These are phyloP conservation scores for Carpinus viminea DNA, from an alignment of 306 rosid species.

Conservation along the genomic window DNA sequence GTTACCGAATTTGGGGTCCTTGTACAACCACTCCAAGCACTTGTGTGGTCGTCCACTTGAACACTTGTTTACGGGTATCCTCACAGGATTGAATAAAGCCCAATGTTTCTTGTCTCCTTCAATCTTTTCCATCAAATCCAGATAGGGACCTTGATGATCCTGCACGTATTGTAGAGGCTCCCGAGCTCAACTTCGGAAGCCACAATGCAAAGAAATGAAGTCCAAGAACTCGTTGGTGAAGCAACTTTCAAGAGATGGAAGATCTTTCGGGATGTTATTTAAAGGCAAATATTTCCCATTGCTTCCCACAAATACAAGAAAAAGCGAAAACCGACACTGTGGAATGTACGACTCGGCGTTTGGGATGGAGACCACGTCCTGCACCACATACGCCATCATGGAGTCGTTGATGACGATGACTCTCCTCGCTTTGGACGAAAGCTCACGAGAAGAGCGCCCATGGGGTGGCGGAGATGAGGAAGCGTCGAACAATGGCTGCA, in stretches of 20 bases:
- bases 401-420: conserved; percentile 64
- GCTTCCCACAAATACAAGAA: conserved; percentile 40
- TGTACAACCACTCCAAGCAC: conserved; percentile 56
- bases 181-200: conserved; percentile 43
- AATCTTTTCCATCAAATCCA: conserved; percentile 40
- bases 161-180: conserved; percentile 47
- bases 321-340: conserved; percentile 56
- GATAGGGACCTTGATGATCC: conserved; percentile 43
- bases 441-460: conserved; percentile 40
- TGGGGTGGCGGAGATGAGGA: conserved; percentile 46
- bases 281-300: conserved; percentile 14
- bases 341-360: conserved; percentile 60
- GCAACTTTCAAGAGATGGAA: conserved; percentile 59
- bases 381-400: conserved; percentile 53
- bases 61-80: conserved; percentile 10
- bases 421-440: conserved; percentile 42
- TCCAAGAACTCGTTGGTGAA: conserved; percentile 42
- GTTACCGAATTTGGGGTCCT: conserved; percentile 37
- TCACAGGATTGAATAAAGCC: conserved; percentile 61
- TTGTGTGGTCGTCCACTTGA: conserved; percentile 7
- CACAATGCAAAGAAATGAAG: conserved; percentile 34
- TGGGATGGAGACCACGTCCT: conserved; percentile 38
- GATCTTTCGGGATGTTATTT: conserved; percentile 21
- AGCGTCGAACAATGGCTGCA: conserved; percentile 55
- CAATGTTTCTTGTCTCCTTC: conserved; percentile 40